Evolutionary conservation across 768 basidiomycete genomes (phyloP), one percentile per base, ranked within the genome.

Genomic region (Dentipellis fragilis): DNA sequence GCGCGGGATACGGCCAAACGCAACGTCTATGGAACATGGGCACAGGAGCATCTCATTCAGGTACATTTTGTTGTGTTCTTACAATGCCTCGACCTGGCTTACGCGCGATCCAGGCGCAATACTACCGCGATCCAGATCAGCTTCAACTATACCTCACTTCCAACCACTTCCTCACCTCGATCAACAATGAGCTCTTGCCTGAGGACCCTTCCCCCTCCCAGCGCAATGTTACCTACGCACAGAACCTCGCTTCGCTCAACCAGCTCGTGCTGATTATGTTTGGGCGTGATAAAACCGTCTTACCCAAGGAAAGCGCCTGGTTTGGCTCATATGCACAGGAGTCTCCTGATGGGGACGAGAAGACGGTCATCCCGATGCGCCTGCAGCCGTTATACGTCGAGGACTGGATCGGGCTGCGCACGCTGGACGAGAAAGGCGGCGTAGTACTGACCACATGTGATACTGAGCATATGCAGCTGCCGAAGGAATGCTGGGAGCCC

Each of bases 251-350:
- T 3, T 76, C 80, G 8, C 71, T 93, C 48, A 72, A 80, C 58
- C 78, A 80, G 17, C 77, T 93, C 40, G 76, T 93, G 23, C 82
- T 93, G 38, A 78, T 89, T 23, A 65, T 87, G 45, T 93, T 93
- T 67, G 72, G 78, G 1, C 68, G 81, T 56, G 91, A 93, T 66
- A 74, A 76, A 66, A 91, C 87, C 3, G 85, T 89, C 21, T 75
- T 91, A 17, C 91, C 91, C 0, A 89, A 89, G 67, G 89, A 92
- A 68, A 88, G 80, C 62, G 72, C 87, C 10, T 92, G 89, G 90
- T 93, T 93, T 68, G 89, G 87, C 6, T 84, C 86, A 3, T 85
- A 86, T 62, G 74, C 73, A 1, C 71, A 69, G 1, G 56, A 65
- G 8, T 68, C 72, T 17, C 73, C 76, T 16, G 70, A 70, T 8